Percentiles rank a stretch among this genome's conserved stretches.
These are phyloP conservation scores for Exserohilum rostratum DNA, from an alignment of 2,329 filamentous ascomycete genomes.

Conservation along the genomic window DNA sequence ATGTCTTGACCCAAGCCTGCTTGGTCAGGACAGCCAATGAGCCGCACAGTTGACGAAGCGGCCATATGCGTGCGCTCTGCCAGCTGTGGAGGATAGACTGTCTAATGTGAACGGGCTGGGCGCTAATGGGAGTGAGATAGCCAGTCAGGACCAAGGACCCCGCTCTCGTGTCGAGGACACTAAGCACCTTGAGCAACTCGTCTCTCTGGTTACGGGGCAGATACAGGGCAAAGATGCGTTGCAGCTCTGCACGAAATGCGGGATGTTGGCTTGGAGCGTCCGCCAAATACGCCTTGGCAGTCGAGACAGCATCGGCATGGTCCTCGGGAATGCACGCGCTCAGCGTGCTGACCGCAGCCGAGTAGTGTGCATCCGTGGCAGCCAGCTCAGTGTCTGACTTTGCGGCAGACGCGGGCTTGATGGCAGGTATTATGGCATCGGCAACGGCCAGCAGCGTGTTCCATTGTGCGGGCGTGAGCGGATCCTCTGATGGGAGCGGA, in stretches of 20 bases:
- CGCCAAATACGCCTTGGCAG: constrained; percentile 60
- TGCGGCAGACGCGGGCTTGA: constrained; percentile 52
- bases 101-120: constrained; percentile 66
- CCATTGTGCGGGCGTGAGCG: constrained; percentile 64
- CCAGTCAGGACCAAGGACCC: constrained; percentile 72
- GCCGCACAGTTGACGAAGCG: constrained; percentile 63
- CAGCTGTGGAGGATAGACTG: constrained; percentile 68
- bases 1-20: constrained; percentile 62
- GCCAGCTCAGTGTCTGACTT: constrained; percentile 49
- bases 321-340: constrained; percentile 30
- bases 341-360: constrained; percentile 50
- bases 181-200: constrained; percentile 59
- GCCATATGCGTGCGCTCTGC: constrained; percentile 62
- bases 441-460: constrained; percentile 62
- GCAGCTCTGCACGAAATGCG: constrained; percentile 59
- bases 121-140: constrained; percentile 65
- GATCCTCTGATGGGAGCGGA: constrained; percentile 53
- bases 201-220: constrained; percentile 57
- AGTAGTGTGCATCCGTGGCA: constrained; percentile 59
- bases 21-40: constrained; percentile 62
- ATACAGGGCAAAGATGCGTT: constrained; percentile 56
- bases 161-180: constrained; percentile 61
- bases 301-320: constrained; percentile 46
- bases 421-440: constrained; percentile 65
- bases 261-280: constrained; percentile 60